Evolutionary conservation across 2,329 filamentous ascomycete genomes (phyloP).

Genomic region (Alternaria gaisen): DNA sequence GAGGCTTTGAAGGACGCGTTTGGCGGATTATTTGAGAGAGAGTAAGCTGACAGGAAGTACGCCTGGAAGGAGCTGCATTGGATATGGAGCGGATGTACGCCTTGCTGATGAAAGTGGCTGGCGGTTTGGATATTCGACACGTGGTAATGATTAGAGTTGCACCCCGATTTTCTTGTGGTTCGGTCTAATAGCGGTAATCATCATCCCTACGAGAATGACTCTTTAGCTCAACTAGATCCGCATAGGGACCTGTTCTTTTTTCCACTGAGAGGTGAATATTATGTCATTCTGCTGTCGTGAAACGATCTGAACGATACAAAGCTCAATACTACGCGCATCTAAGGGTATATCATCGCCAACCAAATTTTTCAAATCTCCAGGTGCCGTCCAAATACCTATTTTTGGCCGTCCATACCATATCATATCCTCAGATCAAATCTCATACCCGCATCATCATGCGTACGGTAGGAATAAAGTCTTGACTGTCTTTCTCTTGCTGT

Average conservation of each 20-base stretch:
- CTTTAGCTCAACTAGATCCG: neutral
- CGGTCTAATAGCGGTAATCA: neutral
- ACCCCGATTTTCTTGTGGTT: neutral
- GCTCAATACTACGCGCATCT: neutral
- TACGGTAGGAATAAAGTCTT: constrained; percentile 68
- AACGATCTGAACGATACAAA: neutral
- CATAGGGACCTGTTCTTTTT: neutral
- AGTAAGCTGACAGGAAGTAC: neutral
- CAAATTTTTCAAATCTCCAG: neutral
- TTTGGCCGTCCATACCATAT: neutral
- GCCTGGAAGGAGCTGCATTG: neutral
- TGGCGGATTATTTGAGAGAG: neutral
- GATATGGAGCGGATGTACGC: neutral
- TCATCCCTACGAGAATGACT: neutral
- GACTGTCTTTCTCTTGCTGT: constrained; percentile 73
- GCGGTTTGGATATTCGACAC: neutral
- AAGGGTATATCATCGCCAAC: neutral
- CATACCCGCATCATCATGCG: constrained; percentile 33
- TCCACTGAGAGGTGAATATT: neutral
- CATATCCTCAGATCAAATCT: neutral
- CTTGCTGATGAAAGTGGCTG: neutral
- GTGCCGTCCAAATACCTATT: neutral
- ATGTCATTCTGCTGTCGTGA: neutral
- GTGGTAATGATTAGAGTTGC: neutral
- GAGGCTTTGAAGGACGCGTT: neutral